phyloP scores from a whole-genome alignment of 2,329 filamentous ascomycete genomes.

The Calonectria ilicicola region DNA sequence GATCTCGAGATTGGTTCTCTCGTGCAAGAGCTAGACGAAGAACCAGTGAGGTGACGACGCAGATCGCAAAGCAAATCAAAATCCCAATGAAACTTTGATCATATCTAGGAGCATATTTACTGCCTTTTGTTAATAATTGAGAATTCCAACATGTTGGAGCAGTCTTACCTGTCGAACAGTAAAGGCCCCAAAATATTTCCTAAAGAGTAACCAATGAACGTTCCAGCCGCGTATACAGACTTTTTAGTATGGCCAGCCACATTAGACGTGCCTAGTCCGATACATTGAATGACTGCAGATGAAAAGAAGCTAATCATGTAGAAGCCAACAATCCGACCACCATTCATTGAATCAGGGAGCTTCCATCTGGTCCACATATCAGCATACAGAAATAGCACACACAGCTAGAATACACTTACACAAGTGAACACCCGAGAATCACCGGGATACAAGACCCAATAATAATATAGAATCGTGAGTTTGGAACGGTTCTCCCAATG shows the following conservation, averaged over 20 bases:
- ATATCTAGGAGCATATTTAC: slow-evolving; percentile 47
- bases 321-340: slow-evolving; percentile 44
- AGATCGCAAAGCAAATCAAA: slow-evolving; percentile 46
- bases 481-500: slow-evolving; percentile 37
- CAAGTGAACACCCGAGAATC: slow-evolving; percentile 43
- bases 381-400: background rate
- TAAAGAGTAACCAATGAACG: slow-evolving; percentile 49
- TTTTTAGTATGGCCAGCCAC: slow-evolving; percentile 50
- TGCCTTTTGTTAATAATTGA: background rate
- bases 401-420: slow-evolving; percentile 32
- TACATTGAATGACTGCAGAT: slow-evolving; percentile 45
- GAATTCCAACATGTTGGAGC: background rate
- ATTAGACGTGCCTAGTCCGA: slow-evolving; percentile 48
- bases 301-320: slow-evolving; percentile 48
- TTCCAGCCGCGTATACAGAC: slow-evolving; percentile 43
- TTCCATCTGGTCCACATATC: slow-evolving; percentile 32
- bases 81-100: slow-evolving; percentile 47
- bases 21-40: slow-evolving; percentile 42
- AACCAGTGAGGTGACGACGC: slow-evolving; percentile 44
- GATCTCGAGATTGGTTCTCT: slow-evolving; percentile 47
- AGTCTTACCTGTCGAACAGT: slow-evolving; percentile 46
- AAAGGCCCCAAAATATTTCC: slow-evolving; percentile 49
- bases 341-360: slow-evolving; percentile 32
- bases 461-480: slow-evolving; percentile 44
- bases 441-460: slow-evolving; percentile 41